Conservation (phyloP, 805 yeast species). For the Schizosaccharomyces japonicus region DNA sequence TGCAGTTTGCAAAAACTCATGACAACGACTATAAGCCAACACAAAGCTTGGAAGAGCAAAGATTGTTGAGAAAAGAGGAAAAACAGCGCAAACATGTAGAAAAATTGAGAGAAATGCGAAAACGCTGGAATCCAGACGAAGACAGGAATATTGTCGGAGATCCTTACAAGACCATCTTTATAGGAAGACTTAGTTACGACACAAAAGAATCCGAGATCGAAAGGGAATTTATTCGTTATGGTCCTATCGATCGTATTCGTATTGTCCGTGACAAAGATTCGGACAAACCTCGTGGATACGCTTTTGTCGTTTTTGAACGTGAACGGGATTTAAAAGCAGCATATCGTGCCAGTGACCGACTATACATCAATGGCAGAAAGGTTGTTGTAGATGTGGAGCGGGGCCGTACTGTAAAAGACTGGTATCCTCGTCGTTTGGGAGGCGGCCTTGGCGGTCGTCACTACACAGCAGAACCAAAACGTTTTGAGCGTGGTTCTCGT, state of each 20-base stretch:
- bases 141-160: conserved; percentile 43
- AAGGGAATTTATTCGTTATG: conserved; percentile 36
- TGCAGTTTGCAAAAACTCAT: conserved; percentile 14
- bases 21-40: conserved; percentile 14
- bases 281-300: conserved; percentile 56
- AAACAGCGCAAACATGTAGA: conserved; percentile 14
- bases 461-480: conserved; percentile 20
- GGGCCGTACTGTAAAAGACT: conserved; percentile 17
- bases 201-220: conserved; percentile 47
- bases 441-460: conserved; percentile 86
- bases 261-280: conserved; percentile 30
- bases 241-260: conserved; percentile 40
- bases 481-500: not conserved
- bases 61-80: conserved; percentile 12
- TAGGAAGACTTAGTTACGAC: conserved; percentile 44
- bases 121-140: conserved; percentile 28
- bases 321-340: conserved; percentile 41
- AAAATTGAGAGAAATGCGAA: conserved; percentile 18
- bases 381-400: conserved; percentile 22
- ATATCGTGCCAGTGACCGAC: conserved; percentile 31
- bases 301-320: conserved; percentile 45
- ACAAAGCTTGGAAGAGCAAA: conserved; percentile 16
- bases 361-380: conserved; percentile 27
- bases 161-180: conserved; percentile 56
- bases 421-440: conserved; percentile 32